Evolutionary conservation across 179 eudicot genomes (phyloP), one percentile per base, ranked within the genome.

Genomic region (Heliamphora pulchella): DNA sequence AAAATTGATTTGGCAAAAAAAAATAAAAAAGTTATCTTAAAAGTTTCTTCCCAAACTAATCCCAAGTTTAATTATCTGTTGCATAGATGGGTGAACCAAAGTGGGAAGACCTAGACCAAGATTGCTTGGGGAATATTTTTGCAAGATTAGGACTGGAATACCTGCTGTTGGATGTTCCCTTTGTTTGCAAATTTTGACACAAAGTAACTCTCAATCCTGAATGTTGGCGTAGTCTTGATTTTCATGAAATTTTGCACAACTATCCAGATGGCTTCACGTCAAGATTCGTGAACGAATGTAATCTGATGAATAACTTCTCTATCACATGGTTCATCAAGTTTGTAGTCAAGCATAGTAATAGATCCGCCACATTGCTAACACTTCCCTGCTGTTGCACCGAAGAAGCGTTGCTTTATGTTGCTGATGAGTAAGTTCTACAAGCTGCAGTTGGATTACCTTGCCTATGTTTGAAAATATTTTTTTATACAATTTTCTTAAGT

Each of bases 81-180:
- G n/a, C n/a, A n/a, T n/a, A n/a, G n/a, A n/a, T n/a, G n/a, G n/a
- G n/a, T n/a, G n/a, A n/a, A n/a, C n/a, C n/a, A 47, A 79, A 71
- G 46, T 79, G 81, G 76, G 59, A 79, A 44, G 70, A 66, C 3
- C 3, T 66, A 15, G 1, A 31, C 8, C 11, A 10, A 44, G 47
- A 66, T 39, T 79, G 76, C 53, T 59, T 79, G 76, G 81, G 18
- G 57, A 79, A 79, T 47, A 65, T 79, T 5, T 5, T 71, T 46
- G 68, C 46, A 47, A 44, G 67, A 22, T 22, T 71, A 17, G 76
- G 44, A 53, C 5, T 79, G 4, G 57, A 59, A 71, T 43, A 18
- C 0, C 68, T 79, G 20, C 3, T 44, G 1, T 71, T 71, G 47
- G 76, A 44, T 15, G 58, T 79, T n/a, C 81, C 81, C 1, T 53